phyloP scores from a whole-genome alignment of 768 basidiomycete species.

The Pleurotus giganteus region DNA sequence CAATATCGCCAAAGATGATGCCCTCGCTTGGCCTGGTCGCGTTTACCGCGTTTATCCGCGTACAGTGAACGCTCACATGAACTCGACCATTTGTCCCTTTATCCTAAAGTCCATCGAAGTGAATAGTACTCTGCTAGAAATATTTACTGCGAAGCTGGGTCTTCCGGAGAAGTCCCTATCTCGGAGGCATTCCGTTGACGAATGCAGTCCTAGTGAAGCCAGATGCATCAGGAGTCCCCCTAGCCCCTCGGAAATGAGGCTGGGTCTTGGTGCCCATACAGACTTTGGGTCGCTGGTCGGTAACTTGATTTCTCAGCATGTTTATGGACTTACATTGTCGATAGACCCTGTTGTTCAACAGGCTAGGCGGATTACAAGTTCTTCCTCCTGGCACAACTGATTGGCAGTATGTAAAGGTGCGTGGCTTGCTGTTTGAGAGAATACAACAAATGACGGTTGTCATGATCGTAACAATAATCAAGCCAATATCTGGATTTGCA shows the following conservation, averaged over 20 bases:
- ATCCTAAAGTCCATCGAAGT: conserved; percentile 55
- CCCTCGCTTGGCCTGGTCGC: conserved; percentile 53
- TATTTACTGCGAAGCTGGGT: conserved; percentile 57
- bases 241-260: conserved; percentile 28
- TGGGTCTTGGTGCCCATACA: conserved; percentile 43
- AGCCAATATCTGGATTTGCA: conserved; percentile 42
- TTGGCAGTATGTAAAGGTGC: conserved; percentile 43
- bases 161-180: conserved; percentile 48
- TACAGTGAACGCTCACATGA: conserved; percentile 50
- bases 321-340: neutral
- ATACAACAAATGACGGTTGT: neutral
- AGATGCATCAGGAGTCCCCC: conserved; percentile 52
- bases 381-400: conserved; percentile 32
- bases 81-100: conserved; percentile 48
- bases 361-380: conserved; percentile 45
- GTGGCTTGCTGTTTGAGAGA: neutral
- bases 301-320: neutral
- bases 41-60: conserved; percentile 56
- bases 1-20: conserved; percentile 70
- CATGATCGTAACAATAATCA: conserved; percentile 26
- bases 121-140: conserved; percentile 47
- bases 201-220: conserved; percentile 56
- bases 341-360: conserved; percentile 39
- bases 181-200: conserved; percentile 37
- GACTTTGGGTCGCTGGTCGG: conserved; percentile 25